Percentiles rank a stretch among this genome's conserved stretches.
These are phyloP conservation scores for Boeremia exigua DNA, from an alignment of 2,329 filamentous ascomycete species.

Conservation along the genomic window DNA sequence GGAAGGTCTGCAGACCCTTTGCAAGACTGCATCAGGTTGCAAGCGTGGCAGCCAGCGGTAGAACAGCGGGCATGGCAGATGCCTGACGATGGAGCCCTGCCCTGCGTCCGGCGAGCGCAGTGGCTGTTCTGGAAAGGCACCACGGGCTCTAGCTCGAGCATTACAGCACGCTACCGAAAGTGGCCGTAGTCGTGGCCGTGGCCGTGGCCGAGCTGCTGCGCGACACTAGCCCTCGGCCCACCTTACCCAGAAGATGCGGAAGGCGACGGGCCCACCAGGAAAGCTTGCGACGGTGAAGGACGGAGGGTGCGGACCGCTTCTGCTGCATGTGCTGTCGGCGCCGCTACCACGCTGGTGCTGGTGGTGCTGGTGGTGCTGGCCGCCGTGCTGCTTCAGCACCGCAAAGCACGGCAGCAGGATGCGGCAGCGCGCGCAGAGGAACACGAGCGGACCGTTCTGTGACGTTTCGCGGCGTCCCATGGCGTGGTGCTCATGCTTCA, in stretches of 20 bases:
- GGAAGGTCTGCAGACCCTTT: slow-evolving; percentile 12
- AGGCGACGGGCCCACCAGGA: slow-evolving; percentile 18
- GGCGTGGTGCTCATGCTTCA: slow-evolving; percentile 13
- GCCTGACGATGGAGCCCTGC: slow-evolving; percentile 18
- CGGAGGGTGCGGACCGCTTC: slow-evolving; percentile 4
- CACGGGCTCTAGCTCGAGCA: slow-evolving; percentile 27
- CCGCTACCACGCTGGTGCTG: neutral
- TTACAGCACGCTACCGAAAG: slow-evolving; percentile 22
- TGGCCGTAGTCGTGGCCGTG: slow-evolving; percentile 19
- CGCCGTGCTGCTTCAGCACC: neutral
- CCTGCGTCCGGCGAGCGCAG: slow-evolving; percentile 24
- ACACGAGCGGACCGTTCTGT: slow-evolving; percentile 13
- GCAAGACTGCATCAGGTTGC: slow-evolving; percentile 7
- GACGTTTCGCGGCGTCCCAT: slow-evolving; percentile 13
- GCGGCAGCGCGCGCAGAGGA: neutral
- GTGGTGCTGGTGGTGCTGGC: neutral
- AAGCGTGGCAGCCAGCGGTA: slow-evolving; percentile 16
- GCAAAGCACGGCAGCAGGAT: neutral
- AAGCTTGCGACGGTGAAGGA: slow-evolving; percentile 22
- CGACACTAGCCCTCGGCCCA: slow-evolving; percentile 27
- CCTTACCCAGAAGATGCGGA: slow-evolving; percentile 25
- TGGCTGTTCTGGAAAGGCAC: slow-evolving; percentile 33
- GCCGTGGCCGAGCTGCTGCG: slow-evolving; percentile 18
- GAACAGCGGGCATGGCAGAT: slow-evolving; percentile 25
- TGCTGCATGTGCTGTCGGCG: neutral